Evolutionary conservation across 139 green algal species (phyloP), one percentile per base, ranked within the genome.

Genomic region (Tetraselmis striata): DNA sequence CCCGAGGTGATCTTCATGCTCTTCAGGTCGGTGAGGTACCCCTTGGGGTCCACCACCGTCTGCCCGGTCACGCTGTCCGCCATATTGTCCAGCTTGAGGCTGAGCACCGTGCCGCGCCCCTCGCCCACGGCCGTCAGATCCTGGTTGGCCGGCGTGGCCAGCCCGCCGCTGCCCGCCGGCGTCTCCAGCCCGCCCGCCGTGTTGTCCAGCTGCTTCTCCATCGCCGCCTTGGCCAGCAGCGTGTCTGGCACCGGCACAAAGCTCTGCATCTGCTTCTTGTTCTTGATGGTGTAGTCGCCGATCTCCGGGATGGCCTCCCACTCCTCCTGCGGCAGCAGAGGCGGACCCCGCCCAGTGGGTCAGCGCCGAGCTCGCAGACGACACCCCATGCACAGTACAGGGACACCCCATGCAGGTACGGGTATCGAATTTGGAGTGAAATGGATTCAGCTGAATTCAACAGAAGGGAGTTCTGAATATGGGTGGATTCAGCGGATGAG

Each of bases 281-380:
- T 94, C 87, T 98, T 97, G 76, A 98, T 90, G 29, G 95, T 98
- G 89, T 98, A 97, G 90, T 99, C 97, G 1, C 97, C 97, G 75
- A 99, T 98, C 29, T 99, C 96, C 23, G 97, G 97, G 83, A 99
- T 98, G 78, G 85, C 86, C 78, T 99, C 91, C 95, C 95, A 98
- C 79, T 97, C 92, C 0, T 89, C 86, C n/a, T 85, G 29, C 18
- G 2, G 59, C 28, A 32, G 5, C 28, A 31, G 74, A 28, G 25
- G 25, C 26, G 25, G 23, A 28, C 26, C 23, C 45, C 11, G 45
- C 45, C 11, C 45, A 67, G 45, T 25, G 45, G 45, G 18, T 67
- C 11, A 67, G 58, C 22, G 58, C 58, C 58, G 58, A 75, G 58
- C 58, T 18, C 58, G 58, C 58, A 23, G n/a, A n/a, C n/a, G n/a